These are phyloP conservation scores for Jacaranda copaia DNA, from an alignment of 257 asterid genomes.

Conservation along the genomic window DNA sequence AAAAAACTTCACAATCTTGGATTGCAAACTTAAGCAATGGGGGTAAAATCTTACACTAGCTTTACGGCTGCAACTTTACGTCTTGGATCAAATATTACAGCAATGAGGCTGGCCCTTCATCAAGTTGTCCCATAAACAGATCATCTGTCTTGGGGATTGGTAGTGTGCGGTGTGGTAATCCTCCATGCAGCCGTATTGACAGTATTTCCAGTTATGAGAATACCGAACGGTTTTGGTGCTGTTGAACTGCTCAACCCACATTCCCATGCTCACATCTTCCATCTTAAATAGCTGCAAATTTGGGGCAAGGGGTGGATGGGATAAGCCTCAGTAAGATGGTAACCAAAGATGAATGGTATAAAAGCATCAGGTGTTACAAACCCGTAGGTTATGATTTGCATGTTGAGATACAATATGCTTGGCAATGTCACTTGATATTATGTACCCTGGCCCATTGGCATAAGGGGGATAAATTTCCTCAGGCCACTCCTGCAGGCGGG, in stretches of 20 bases:
- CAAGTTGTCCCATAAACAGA: constrained; percentile 75
- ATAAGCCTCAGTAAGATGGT: constrained; percentile 13
- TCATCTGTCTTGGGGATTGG: constrained; percentile 96
- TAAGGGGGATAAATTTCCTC: constrained; percentile 95
- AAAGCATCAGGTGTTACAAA: constrained; percentile 34
- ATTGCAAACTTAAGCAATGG: constrained; percentile 23
- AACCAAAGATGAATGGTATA: constrained; percentile 23
- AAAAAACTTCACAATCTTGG: constrained; percentile 19
- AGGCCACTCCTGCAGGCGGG: constrained; percentile 85
- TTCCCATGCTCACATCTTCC: constrained; percentile 99
- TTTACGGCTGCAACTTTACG: neutral
- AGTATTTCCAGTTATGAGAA: constrained; percentile 83
- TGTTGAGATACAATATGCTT: constrained; percentile 68
- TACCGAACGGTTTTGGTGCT: constrained; percentile 66
- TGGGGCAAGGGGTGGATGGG: neutral
- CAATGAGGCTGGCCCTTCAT: constrained; percentile 59
- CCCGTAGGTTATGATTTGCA: constrained; percentile 71
- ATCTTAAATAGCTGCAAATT: constrained; percentile 81
- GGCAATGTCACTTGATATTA: constrained; percentile 83
- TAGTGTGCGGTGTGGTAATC: constrained; percentile 93
- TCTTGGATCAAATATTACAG: constrained; percentile 54
- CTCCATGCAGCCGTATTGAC: constrained; percentile 93
- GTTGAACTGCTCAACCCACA: constrained; percentile 96
- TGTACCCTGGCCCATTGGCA: constrained; percentile 96
- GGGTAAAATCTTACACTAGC: neutral